Percentiles rank a stretch among this genome's conserved stretches.
Evolutionary conservation across 805 yeast genomes (phyloP).

Genomic region (Suhomyces emberorum): DNA sequence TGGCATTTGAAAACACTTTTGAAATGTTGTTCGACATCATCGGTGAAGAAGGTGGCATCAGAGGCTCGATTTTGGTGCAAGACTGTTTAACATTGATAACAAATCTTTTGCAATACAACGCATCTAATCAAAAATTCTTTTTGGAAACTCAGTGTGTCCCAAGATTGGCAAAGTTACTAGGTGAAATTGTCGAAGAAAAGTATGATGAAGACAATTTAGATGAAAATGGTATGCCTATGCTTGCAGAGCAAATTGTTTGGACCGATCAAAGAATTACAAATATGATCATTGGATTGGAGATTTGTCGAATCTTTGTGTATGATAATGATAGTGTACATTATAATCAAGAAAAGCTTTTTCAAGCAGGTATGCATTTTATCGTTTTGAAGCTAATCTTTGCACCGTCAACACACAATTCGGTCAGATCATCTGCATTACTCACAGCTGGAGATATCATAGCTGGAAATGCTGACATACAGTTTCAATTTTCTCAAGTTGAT

Average conservation of each 20-base stretch:
- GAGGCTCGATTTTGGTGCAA: constrained; percentile 87
- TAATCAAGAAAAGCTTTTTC: constrained; percentile 60
- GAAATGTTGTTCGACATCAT: constrained; percentile 78
- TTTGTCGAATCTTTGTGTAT: constrained; percentile 71
- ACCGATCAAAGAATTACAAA: constrained; percentile 72
- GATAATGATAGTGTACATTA: constrained; percentile 61
- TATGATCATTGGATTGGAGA: constrained; percentile 63
- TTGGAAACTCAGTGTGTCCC: constrained; percentile 80
- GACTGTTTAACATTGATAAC: constrained; percentile 79
- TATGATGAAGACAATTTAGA: constrained; percentile 9
- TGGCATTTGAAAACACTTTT: constrained; percentile 92
- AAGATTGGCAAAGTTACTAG: constrained; percentile 57
- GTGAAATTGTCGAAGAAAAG: constrained; percentile 52
- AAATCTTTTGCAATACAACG: constrained; percentile 73
- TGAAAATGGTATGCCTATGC: constrained; percentile 14
- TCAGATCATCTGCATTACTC: constrained; percentile 66
- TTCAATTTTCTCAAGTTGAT: constrained; percentile 72
- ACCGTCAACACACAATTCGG: constrained; percentile 55
- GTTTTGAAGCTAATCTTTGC: constrained; percentile 71
- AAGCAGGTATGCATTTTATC: constrained; percentile 61
- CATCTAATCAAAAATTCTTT: constrained; percentile 86
- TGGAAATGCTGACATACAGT: constrained; percentile 64
- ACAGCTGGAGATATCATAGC: constrained; percentile 77
- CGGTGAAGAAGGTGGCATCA: constrained; percentile 81
- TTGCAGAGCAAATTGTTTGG: constrained; percentile 56